Evolutionary conservation across 2,329 filamentous ascomycete genomes (phyloP), one percentile per base, ranked within the genome.

Genomic region (Neopestalotiopsis rosae): DNA sequence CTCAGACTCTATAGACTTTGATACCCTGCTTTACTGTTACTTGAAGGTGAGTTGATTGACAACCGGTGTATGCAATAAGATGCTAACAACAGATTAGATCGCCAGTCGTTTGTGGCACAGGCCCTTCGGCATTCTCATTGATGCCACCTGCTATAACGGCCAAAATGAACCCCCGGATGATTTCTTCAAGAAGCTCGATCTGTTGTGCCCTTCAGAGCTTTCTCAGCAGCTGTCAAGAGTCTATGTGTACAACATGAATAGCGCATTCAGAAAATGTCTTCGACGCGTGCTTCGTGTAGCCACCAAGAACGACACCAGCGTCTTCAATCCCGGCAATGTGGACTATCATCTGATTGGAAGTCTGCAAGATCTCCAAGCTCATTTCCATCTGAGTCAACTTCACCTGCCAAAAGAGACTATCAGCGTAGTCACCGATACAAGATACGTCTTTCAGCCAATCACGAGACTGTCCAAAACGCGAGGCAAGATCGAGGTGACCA

Each of bases 191-290:
- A 90, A 87, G 73, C 80, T 91, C 9, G 89, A 92, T 74, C 79
- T 87, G 12, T 83, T 92, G 3, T 89, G 88, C 3, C 90, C 90
- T 0, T 83, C 84, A 0, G 90, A 92, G 73, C 77, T 92, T 59
- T 84, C 86, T 1, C 84, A 83, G 65, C 88, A 90, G 69, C 80
- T 92, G 4, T 83, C 86, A 1, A 84, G 89, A 49, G 84, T 91
- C 56, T 92, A 92, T 72, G 84, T 92, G 17, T 92, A 92, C 79
- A 92, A 92, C 75, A 92, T 92, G 90, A 92, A 92, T 74, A 91
- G 88, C 74, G 87, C 89, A 12, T 92, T 91, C 77, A 86, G 86
- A 71, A 90, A 91, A 83, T 92, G 89, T 73, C 89, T 92, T 74
- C 85, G 90, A 5, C 86, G 89, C 30, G 82, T 92, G 28, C 80